Percentiles rank a stretch among this genome's conserved stretches.
These are phyloP conservation scores for Macrophomina pseudophaseolina DNA, from an alignment of 2,329 filamentous ascomycete genomes.

Conservation along the genomic window DNA sequence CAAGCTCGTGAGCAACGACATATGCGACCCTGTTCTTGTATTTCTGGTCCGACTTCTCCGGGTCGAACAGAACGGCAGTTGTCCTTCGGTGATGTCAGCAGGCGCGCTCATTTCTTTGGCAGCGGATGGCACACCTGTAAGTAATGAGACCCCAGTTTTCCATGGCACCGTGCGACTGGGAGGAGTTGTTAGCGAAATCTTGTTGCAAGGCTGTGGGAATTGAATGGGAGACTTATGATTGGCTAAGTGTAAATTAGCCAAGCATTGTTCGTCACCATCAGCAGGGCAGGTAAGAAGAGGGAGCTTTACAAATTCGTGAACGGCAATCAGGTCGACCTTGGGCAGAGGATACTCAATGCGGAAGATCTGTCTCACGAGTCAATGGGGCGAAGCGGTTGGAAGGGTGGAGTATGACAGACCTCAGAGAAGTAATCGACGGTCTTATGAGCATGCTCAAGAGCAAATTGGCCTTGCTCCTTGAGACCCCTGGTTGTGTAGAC, in stretches of 20 bases:
- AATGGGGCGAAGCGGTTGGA: conserved; percentile 21
- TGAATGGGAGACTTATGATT: conserved; percentile 47
- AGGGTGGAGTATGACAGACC: conserved; percentile 36
- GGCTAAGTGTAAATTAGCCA: conserved; percentile 35
- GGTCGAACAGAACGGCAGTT: conserved; percentile 94
- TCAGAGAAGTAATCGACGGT: conserved; percentile 97
- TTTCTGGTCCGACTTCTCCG: conserved; percentile 83
- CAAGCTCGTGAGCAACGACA: conserved; percentile 96
- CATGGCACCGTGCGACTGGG: conserved; percentile 75
- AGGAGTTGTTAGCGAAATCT: conserved; percentile 45
- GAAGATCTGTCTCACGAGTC: conserved; percentile 63
- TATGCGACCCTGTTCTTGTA: conserved; percentile 96
- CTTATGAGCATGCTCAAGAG: conserved; percentile 87
- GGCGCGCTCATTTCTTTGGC: too few species aligned
- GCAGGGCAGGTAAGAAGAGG: conserved; percentile 35
- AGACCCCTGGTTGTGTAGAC: conserved; percentile 96
- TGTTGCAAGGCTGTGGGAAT: not conserved
- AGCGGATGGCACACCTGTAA: conserved; percentile 62
- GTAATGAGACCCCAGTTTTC: conserved; percentile 98
- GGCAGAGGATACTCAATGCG: conserved; percentile 91
- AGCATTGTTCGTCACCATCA: conserved; percentile 11
- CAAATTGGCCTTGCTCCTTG: conserved; percentile 88
- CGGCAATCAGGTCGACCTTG: conserved; percentile 87
- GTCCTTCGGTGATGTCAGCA: conserved; percentile 54
- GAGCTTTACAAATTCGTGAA: conserved; percentile 80